These are phyloP conservation scores for Amanita subjunquillea DNA, from an alignment of 768 basidiomycete species.

Conservation along the genomic window DNA sequence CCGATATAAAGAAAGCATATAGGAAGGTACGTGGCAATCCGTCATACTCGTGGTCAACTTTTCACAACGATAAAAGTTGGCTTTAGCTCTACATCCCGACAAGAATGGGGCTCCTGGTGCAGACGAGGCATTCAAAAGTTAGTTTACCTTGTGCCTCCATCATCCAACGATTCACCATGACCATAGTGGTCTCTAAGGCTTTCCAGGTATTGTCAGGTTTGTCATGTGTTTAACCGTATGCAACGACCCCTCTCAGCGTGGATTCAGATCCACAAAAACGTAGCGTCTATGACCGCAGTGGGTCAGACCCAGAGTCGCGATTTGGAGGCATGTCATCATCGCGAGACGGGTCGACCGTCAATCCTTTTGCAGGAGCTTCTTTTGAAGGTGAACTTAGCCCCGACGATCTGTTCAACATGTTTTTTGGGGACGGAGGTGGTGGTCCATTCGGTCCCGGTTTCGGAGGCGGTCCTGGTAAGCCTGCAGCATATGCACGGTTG, in stretches of 20 bases:
- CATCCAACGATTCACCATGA: slow-evolving; percentile 6
- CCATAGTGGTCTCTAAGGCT: slow-evolving; percentile 90
- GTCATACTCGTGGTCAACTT: not conserved
- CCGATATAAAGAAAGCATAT: slow-evolving; percentile 89
- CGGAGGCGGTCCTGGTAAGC: slow-evolving; percentile 46
- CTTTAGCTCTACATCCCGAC: slow-evolving; percentile 83
- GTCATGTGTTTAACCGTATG: slow-evolving; percentile 5
- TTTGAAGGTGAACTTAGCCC: slow-evolving; percentile 87
- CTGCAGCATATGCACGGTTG: not conserved
- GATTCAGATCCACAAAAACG: slow-evolving; percentile 75
- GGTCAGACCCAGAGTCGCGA: slow-evolving; percentile 83
- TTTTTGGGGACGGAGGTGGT: slow-evolving; percentile 82
- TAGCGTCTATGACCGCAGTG: slow-evolving; percentile 74
- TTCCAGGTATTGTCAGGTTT: slow-evolving; percentile 87
- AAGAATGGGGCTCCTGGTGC: slow-evolving; percentile 97
- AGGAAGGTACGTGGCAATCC: slow-evolving; percentile 54
- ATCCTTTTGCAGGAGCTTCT: slow-evolving; percentile 37
- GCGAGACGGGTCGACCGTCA: slow-evolving; percentile 38
- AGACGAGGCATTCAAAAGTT: slow-evolving; percentile 97
- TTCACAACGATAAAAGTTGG: slow-evolving; percentile 41
- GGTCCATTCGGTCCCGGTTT: slow-evolving; percentile 36
- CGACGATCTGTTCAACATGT: slow-evolving; percentile 97
- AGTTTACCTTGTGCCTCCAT: slow-evolving; percentile 17
- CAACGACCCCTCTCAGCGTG: not conserved
- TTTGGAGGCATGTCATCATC: slow-evolving; percentile 58